Evolutionary conservation across 2,329 filamentous ascomycete species (phyloP).

Genomic region (Blastomyces parvus): DNA sequence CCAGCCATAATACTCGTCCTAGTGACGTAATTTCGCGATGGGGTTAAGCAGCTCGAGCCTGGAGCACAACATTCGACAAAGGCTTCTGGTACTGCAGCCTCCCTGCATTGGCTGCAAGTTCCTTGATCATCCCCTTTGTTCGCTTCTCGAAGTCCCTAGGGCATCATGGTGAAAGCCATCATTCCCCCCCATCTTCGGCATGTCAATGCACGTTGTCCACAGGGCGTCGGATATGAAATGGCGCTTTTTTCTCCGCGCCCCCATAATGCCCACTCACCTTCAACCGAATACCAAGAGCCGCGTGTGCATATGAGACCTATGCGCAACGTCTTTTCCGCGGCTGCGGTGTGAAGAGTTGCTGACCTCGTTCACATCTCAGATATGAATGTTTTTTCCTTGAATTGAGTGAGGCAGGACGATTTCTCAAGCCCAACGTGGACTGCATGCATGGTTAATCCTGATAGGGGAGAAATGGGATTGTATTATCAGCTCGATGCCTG

Average conservation of each 20-base stretch:
- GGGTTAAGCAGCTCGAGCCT: constrained; percentile 23
- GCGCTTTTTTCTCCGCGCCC: too few relatives aligned
- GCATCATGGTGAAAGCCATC: too few relatives aligned
- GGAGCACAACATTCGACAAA: constrained; percentile 24
- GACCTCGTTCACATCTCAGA: constrained; percentile 31
- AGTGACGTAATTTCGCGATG: constrained; percentile 23
- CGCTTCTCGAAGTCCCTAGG: too few relatives aligned
- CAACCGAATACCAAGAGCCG: too few relatives aligned
- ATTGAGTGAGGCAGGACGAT: constrained; percentile 2
- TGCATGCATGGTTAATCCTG: not conserved
- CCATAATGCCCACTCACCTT: too few relatives aligned
- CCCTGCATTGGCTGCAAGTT: constrained; percentile 15
- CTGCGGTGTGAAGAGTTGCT: too few relatives aligned
- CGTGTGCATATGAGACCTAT: too few relatives aligned
- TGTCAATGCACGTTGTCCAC: too few relatives aligned
- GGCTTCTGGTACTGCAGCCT: constrained; percentile 23
- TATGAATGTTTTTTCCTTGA: constrained; percentile 27
- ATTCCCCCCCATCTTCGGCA: too few relatives aligned
- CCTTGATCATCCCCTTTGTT: constrained; percentile 11
- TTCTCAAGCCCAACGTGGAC: constrained; percentile 7
- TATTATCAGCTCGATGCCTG: constrained; percentile 1
- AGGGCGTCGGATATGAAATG: too few relatives aligned
- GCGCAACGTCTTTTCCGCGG: too few relatives aligned
- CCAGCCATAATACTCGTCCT: constrained; percentile 21
- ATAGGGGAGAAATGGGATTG: not conserved